Evolutionary conservation across 2,329 filamentous ascomycete genomes (phyloP).

Genomic region (Scedosporium apiospermum): DNA sequence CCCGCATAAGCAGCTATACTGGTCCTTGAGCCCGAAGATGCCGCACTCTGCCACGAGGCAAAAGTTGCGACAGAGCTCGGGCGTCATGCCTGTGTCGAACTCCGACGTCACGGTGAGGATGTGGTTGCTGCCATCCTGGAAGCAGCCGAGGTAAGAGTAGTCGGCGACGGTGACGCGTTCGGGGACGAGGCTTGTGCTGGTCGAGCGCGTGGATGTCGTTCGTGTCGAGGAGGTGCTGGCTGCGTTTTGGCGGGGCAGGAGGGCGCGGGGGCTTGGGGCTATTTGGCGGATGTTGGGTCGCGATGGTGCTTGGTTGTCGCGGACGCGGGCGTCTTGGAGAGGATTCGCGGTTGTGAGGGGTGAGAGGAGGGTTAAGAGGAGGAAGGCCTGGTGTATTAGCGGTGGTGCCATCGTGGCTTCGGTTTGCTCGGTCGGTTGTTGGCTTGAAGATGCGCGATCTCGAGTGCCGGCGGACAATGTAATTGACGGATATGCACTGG

Average conservation of each 20-base stretch:
- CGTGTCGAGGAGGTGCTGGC: not conserved
- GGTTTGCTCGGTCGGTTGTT: not conserved
- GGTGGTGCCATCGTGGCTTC: not conserved
- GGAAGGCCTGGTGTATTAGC: not conserved
- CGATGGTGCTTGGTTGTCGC: not conserved
- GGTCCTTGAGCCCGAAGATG: slow-evolving; percentile 26
- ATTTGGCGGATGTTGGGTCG: not conserved
- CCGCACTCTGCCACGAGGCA: not conserved
- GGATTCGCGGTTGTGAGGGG: not conserved
- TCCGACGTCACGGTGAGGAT: slow-evolving; percentile 4
- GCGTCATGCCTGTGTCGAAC: slow-evolving; percentile 8
- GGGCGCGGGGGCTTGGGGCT: not conserved
- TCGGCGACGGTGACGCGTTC: not conserved
- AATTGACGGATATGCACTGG: not conserved
- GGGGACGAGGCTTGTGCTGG: not conserved
- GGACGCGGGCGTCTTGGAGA: not conserved
- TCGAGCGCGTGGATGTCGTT: not conserved
- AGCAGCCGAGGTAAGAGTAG: slow-evolving; percentile 8
- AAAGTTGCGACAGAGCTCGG: slow-evolving; percentile 7
- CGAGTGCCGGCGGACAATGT: not conserved
- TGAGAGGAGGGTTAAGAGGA: not conserved
- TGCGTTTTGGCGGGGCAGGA: not conserved
- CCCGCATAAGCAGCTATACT: slow-evolving; percentile 24
- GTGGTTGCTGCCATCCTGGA: slow-evolving; percentile 7
- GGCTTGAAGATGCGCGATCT: not conserved